Base-by-base conservation (phyloP, 106 monocot species). In the Allium cepa region DNA sequence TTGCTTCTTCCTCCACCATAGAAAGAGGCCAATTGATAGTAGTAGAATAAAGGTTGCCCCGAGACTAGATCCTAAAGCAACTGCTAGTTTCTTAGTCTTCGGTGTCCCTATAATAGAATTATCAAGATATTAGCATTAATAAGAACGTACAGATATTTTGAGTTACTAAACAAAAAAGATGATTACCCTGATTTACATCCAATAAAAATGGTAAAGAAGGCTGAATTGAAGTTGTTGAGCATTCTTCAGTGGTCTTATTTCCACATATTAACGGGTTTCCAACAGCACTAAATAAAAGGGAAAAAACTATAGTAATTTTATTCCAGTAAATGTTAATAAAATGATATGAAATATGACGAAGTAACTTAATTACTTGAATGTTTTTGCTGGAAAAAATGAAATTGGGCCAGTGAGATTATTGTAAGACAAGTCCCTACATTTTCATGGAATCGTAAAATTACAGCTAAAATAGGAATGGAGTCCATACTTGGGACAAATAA, bases 391-490 rank as follows among this genome's bases (percentile, higher is more conserved):
- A 61, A 89, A 92, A 74, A 27, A 60, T 10, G 87, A 80, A 69
- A 97, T 78, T 65, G 97, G 97, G 4, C 97, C 92, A 48, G 82
- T 89, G 51, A 97, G 86, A 73, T 97, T 97, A 64, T 97, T 97
- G 79, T 76, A 97, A 62, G 97, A 97, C 80, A 97, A 74, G 66
- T 97, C 97, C 76, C 97, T 97, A 77, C 10, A 76, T 47, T 77
- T 36, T 10, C 45, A 14, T 6, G 48, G 2, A 51, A 47, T 11
- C 13, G 26, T 36, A 18, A 59, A 47, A 55, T 49, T 15, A 16
- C 13, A 2, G 4, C 17, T 8, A 63, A 46, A 17, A 49, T 16
- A 47, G 48, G 47, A 48, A 50, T 36, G 36, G 36, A 36, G 5
- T 36, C 36, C 36, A 36, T 4, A 5, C 36, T 36, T 0, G 36